Percentiles rank a stretch among this genome's conserved stretches.
These are phyloP conservation scores for Hemerocallis citrina DNA, from an alignment of 106 monocot species.

Conservation along the genomic window DNA sequence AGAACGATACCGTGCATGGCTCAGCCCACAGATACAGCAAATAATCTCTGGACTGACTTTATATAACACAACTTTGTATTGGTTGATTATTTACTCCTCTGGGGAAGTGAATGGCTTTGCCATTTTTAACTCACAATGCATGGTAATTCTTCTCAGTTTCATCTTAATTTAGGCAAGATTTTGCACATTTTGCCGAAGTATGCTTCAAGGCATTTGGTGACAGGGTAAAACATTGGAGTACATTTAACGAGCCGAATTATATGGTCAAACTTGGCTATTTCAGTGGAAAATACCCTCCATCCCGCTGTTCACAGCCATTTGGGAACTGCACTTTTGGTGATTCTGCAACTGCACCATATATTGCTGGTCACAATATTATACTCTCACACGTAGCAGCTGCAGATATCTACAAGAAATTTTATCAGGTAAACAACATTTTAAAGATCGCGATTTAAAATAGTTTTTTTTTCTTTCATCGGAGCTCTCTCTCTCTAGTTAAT, in stretches of 20 bases:
- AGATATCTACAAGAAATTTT: constrained; percentile 30
- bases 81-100: no score
- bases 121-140: neutral
- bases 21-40: constrained; percentile 32
- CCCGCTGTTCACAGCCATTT: constrained; percentile 30
- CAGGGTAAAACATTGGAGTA: constrained; percentile 45
- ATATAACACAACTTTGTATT: neutral
- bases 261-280: constrained; percentile 28
- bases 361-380: constrained; percentile 34
- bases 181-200: constrained; percentile 38
- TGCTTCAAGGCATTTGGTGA: constrained; percentile 55
- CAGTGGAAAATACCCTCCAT: constrained; percentile 31
- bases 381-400: constrained; percentile 34
- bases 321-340: constrained; percentile 22
- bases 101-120: no score
- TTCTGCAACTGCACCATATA: constrained; percentile 30
- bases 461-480: no score
- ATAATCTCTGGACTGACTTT: neutral
- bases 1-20: constrained; percentile 42
- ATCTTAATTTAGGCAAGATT: constrained; percentile 39
- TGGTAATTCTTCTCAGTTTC: neutral
- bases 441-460: no score
- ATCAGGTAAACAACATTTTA: constrained; percentile 25
- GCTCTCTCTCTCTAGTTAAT: no score
- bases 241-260: constrained; percentile 49